phyloP scores from a whole-genome alignment of 768 basidiomycete genomes.

The Rhizopogon rudus region DNA sequence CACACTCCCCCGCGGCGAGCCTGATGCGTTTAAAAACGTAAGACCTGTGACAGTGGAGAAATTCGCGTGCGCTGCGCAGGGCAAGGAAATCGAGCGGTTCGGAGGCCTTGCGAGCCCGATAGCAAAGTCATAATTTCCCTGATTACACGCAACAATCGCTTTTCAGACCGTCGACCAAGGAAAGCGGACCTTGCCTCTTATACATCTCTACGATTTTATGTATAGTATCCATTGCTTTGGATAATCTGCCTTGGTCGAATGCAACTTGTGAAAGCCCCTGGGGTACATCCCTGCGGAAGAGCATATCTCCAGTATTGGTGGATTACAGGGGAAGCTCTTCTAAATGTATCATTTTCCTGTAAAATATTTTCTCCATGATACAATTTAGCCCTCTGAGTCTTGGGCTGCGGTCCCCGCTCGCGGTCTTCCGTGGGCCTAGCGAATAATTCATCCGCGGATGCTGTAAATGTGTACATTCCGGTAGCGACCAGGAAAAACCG shows the following conservation, averaged over 20 bases:
- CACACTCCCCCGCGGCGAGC: not conserved
- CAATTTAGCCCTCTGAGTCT: not conserved
- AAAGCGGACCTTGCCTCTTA: not conserved
- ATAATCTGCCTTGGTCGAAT: not conserved
- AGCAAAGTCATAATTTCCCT: not conserved
- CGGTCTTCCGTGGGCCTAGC: not conserved
- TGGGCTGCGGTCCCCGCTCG: not conserved
- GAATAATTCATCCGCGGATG: not conserved
- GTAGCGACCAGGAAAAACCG: not conserved
- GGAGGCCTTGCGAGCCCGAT: not conserved
- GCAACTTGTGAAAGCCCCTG: not conserved
- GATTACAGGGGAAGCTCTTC: not conserved
- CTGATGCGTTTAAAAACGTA: not conserved
- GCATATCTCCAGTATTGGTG: too few relatives aligned
- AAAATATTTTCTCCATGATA: not conserved
- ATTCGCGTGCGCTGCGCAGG: not conserved
- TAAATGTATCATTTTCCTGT: not conserved
- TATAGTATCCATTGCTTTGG: not conserved
- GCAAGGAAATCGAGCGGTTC: not conserved
- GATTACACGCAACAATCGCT: not conserved
- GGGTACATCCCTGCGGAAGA: not conserved
- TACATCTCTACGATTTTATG: not conserved
- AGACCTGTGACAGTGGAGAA: not conserved
- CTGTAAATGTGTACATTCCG: not conserved
- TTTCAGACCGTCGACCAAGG: not conserved